Percentiles rank a stretch among this genome's conserved stretches.
Evolutionary conservation across 2,329 filamentous ascomycete genomes (phyloP).

Genomic region (Penicillium verrucosum): DNA sequence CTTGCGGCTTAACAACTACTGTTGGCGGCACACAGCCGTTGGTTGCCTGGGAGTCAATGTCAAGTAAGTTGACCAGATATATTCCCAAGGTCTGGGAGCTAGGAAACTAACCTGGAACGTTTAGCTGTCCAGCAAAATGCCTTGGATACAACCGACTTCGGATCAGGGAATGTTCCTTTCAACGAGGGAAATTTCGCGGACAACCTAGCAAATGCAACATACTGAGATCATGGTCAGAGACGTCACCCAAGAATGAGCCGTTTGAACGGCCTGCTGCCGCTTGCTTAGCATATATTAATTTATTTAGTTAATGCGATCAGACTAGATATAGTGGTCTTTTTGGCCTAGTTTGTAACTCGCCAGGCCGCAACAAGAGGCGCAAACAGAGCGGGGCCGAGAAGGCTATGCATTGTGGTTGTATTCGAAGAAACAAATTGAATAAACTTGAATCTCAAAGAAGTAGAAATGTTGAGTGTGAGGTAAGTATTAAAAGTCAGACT

Average conservation of each 20-base stretch:
- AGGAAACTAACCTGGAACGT: neutral
- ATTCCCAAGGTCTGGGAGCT: neutral
- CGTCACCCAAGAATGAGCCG: too few relatives aligned
- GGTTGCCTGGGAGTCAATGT: conserved; percentile 52
- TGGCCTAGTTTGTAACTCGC: too few relatives aligned
- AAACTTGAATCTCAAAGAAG: too few relatives aligned
- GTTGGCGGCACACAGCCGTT: conserved; percentile 47
- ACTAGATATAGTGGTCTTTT: neutral
- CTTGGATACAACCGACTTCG: conserved; percentile 48
- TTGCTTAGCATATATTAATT: neutral
- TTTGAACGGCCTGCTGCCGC: neutral
- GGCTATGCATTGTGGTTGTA: neutral
- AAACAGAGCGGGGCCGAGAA: conserved; percentile 15
- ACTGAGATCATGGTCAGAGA: conserved; percentile 15
- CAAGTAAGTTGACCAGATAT: conserved; percentile 12
- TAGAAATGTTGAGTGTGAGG: neutral
- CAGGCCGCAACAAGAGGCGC: conserved; percentile 28
- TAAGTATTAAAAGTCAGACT: neutral
- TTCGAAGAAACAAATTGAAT: neutral
- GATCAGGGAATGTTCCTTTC: conserved; percentile 48
- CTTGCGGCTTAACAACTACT: conserved; percentile 41
- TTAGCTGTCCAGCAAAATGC: conserved; percentile 39
- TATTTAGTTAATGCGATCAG: neutral
- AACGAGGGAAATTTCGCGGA: conserved; percentile 47
- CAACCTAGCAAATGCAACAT: conserved; percentile 43